These are phyloP conservation scores for Alternaria novae-zelandiae DNA, from an alignment of 2,329 filamentous ascomycete species.

Conservation along the genomic window DNA sequence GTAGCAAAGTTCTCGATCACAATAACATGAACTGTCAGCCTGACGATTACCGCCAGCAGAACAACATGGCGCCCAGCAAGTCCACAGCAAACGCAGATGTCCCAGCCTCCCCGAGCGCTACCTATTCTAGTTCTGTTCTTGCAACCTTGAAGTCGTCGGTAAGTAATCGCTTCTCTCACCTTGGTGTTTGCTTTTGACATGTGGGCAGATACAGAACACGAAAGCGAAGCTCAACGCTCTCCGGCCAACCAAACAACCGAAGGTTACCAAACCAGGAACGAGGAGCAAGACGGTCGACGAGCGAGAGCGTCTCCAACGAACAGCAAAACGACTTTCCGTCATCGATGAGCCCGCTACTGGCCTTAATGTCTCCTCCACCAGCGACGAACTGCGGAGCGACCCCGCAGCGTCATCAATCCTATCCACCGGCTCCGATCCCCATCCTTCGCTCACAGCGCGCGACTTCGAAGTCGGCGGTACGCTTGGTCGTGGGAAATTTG, in stretches of 20 bases:
- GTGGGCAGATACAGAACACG: constrained; percentile 4
- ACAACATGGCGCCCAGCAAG: constrained; percentile 3
- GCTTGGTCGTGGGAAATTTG: constrained; percentile 83
- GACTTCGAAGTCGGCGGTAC: constrained; percentile 89
- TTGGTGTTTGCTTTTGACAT: background rate
- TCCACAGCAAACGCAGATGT: background rate
- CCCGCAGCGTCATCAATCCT: background rate
- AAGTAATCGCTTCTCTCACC: background rate
- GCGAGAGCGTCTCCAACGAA: constrained; percentile 4
- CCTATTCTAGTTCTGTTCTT: background rate
- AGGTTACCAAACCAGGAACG: constrained; percentile 5
- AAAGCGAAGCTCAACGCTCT: constrained; percentile 12
- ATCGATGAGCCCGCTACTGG: background rate
- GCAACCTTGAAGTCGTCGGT: constrained; percentile 5
- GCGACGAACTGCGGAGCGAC: background rate
- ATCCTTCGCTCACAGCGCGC: constrained; percentile 49
- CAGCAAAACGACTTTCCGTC: background rate
- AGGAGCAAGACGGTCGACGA: background rate
- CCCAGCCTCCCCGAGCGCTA: background rate
- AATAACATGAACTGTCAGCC: background rate
- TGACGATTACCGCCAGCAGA: background rate
- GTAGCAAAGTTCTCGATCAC: background rate
- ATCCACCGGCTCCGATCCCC: background rate
- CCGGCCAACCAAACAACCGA: background rate
- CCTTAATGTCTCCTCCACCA: background rate